phyloP scores from a whole-genome alignment of 306 rosid genomes.

The Calophaca sinica region DNA sequence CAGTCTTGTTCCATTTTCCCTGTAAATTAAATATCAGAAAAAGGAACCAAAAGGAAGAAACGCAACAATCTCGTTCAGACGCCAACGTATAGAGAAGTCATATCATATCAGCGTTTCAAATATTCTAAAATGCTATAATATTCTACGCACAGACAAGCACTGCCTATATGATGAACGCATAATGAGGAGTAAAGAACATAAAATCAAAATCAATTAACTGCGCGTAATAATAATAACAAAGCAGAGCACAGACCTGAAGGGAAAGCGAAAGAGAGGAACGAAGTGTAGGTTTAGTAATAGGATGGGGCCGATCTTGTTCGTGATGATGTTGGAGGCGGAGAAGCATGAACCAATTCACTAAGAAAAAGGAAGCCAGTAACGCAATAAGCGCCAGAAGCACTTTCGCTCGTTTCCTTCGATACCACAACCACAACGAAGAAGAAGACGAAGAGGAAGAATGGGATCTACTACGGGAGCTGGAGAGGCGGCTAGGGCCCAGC shows the following conservation, averaged over 20 bases:
- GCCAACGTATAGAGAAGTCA: neutral
- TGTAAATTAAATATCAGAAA: conserved; percentile 48
- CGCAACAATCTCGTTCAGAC: conserved; percentile 3
- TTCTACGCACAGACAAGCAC: too few relatives aligned
- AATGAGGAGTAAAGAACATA: neutral
- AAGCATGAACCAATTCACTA: conserved; percentile 81
- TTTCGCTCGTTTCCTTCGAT: conserved; percentile 64
- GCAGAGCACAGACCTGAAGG: conserved; percentile 52
- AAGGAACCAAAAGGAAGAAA: conserved; percentile 23
- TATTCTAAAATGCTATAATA: neutral
- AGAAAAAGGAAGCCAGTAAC: conserved; percentile 60
- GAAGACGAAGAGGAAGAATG: conserved; percentile 44
- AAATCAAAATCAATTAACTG: neutral
- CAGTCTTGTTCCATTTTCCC: conserved; percentile 64
- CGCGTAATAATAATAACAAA: neutral
- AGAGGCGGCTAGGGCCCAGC: conserved; percentile 65
- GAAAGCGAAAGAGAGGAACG: conserved; percentile 55
- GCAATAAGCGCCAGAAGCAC: conserved; percentile 59
- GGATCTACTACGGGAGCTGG: conserved; percentile 55
- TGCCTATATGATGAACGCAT: neutral
- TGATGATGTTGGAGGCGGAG: conserved; percentile 67
- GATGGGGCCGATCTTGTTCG: conserved; percentile 30
- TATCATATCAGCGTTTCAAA: neutral
- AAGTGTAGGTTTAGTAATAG: conserved; percentile 23
- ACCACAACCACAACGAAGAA: conserved; percentile 51